phyloP scores from a whole-genome alignment of 2,329 filamentous ascomycete species.

The Beauveria varroae region DNA sequence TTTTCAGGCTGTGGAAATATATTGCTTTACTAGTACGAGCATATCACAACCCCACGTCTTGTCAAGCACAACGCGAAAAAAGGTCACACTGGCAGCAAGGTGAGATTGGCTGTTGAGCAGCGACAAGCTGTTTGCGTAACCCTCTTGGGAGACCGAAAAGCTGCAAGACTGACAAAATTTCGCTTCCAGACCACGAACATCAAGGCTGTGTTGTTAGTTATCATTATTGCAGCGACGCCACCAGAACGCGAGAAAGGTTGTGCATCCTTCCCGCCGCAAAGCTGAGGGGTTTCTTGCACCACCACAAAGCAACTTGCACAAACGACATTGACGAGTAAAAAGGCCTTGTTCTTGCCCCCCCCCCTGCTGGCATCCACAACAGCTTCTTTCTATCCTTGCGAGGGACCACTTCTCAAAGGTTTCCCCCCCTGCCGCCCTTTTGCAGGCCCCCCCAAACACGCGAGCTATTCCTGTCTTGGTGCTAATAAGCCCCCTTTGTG shows the following conservation, averaged over 20 bases:
- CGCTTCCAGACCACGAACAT: no score
- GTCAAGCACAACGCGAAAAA: no score
- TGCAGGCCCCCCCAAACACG: background rate
- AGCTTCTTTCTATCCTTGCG: background rate
- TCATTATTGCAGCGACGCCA: background rate
- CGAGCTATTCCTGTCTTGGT: slow-evolving; percentile 7
- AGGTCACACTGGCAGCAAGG: background rate
- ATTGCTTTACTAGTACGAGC: background rate
- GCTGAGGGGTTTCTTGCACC: background rate
- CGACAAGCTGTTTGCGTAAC: background rate
- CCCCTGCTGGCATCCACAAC: background rate
- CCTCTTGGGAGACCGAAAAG: background rate
- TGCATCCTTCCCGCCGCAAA: background rate
- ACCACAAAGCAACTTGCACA: background rate
- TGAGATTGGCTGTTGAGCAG: background rate
- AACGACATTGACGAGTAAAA: background rate
- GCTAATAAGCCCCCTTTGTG: background rate
- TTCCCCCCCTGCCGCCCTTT: background rate
- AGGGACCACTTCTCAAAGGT: background rate
- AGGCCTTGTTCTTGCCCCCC: background rate
- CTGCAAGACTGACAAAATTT: background rate
- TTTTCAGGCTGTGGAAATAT: background rate
- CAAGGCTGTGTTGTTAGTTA: background rate
- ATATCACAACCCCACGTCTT: no score
- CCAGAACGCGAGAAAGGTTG: background rate